Evolutionary conservation across 2,329 filamentous ascomycete genomes (phyloP).

Genomic region (Talaromyces sp.): DNA sequence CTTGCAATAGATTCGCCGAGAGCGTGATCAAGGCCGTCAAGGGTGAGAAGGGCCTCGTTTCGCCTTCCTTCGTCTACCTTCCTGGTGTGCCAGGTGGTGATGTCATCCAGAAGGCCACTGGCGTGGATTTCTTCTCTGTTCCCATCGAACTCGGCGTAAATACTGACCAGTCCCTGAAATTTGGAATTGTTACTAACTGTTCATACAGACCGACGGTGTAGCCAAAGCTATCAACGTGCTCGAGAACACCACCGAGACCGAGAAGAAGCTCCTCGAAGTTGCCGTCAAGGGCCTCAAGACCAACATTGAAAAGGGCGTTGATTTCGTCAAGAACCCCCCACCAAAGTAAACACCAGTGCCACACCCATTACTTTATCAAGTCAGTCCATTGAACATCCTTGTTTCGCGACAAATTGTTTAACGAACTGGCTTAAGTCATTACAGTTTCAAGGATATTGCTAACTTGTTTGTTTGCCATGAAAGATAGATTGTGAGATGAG

Average conservation of each 20-base stretch:
- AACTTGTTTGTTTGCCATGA: constrained; percentile 35
- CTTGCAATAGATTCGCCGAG: constrained; percentile 70
- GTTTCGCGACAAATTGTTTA: constrained; percentile 16
- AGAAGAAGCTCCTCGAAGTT: constrained; percentile 81
- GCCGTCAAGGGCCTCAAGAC: constrained; percentile 76
- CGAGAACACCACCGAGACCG: constrained; percentile 73
- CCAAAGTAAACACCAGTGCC: constrained; percentile 68
- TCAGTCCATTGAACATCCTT: constrained; percentile 26
- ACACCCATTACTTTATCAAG: constrained; percentile 15
- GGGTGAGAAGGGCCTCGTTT: constrained; percentile 88
- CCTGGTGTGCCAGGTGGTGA: constrained; percentile 85
- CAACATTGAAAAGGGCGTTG: constrained; percentile 92
- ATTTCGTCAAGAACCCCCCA: constrained; percentile 82
- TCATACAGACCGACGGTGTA: constrained; percentile 69
- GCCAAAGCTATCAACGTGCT: constrained; percentile 84
- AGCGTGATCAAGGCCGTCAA: constrained; percentile 84
- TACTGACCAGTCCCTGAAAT: constrained; percentile 37
- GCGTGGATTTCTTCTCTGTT: constrained; percentile 91
- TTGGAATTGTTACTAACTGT: constrained; percentile 24
- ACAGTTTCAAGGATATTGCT: constrained; percentile 30
- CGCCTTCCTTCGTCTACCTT: constrained; percentile 95
- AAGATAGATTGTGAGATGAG: constrained; percentile 49
- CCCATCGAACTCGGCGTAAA: constrained; percentile 90
- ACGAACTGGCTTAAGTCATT: constrained; percentile 19
- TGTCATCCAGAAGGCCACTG: constrained; percentile 77